Percentiles rank a stretch among this genome's conserved stretches.
These are phyloP conservation scores for Yamadazyma sp. DNA, from an alignment of 1,139 yeast genomes.

Conservation along the genomic window DNA sequence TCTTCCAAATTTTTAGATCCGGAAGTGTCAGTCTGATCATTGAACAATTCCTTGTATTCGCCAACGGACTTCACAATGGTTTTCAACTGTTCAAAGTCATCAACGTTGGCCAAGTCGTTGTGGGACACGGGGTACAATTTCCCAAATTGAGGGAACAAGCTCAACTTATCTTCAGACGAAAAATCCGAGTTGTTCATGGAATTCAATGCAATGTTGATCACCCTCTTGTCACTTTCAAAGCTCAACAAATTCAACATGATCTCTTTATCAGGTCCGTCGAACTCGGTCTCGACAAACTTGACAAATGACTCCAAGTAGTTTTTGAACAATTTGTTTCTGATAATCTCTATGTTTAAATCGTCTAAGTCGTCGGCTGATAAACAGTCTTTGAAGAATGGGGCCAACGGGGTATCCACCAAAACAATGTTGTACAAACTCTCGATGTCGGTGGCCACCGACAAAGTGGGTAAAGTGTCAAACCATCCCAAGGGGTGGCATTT, in stretches of 20 bases:
- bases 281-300: constrained; percentile 56
- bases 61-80: constrained; percentile 70
- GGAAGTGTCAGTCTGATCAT: constrained; percentile 51
- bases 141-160: constrained; percentile 80
- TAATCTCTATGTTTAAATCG: constrained; percentile 92
- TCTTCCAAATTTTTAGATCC: constrained; percentile 74
- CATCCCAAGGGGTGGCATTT: constrained; percentile 97
- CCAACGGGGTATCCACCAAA: constrained; percentile 95
- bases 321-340: constrained; percentile 87
- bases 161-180: constrained; percentile 63
- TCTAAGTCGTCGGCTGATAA: constrained; percentile 92
- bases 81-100: constrained; percentile 84
- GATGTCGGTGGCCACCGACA: constrained; percentile 91
- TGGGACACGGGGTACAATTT: constrained; percentile 76
- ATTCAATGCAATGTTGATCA: constrained; percentile 87
- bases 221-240: constrained; percentile 94
- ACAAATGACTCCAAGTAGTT: constrained; percentile 90
- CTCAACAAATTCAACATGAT: constrained; percentile 74
- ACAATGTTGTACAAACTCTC: constrained; percentile 91
- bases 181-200: constrained; percentile 79
- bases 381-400: constrained; percentile 92
- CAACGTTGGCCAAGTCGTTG: constrained; percentile 67
- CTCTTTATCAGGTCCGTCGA: constrained; percentile 77
- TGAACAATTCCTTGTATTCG: constrained; percentile 71
- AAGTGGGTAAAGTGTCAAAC: constrained; percentile 96